Percentiles rank a stretch among this genome's conserved stretches.
These are phyloP conservation scores for Pontederia paniculata DNA, from an alignment of 176 grass and related monocot species.

Conservation along the genomic window DNA sequence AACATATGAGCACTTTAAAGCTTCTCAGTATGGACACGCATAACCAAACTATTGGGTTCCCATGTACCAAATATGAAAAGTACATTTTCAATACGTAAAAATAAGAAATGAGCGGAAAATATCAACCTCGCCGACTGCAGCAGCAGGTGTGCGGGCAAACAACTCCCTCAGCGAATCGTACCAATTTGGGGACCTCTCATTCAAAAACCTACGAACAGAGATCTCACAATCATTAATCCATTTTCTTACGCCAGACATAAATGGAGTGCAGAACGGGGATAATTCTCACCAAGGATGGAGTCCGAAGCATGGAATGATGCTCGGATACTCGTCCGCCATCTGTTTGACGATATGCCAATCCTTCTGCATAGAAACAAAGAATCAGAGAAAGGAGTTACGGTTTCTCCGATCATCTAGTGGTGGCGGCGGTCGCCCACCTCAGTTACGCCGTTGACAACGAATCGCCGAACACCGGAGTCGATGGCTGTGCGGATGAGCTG, in stretches of 20 bases:
- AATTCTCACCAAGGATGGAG: slow-evolving; percentile 57
- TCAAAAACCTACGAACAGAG: slow-evolving; percentile 33
- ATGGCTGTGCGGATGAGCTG: slow-evolving; percentile 45
- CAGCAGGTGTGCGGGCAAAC: slow-evolving; percentile 40
- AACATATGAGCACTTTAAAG: too few species aligned
- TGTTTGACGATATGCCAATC: slow-evolving; percentile 74
- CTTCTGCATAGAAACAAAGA: slow-evolving; percentile 26
- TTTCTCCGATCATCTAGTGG: background rate
- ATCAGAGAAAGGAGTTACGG: background rate
- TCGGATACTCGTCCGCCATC: slow-evolving; percentile 59
- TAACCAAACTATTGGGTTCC: too few species aligned
- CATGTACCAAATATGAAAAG: background rate
- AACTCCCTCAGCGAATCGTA: slow-evolving; percentile 45
- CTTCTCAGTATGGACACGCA: too few species aligned
- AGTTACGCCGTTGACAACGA: slow-evolving; percentile 71
- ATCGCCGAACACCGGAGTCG: slow-evolving; percentile 48
- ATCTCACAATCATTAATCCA: background rate
- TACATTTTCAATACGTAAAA: background rate
- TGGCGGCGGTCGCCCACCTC: slow-evolving; percentile 14
- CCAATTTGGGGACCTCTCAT: slow-evolving; percentile 69
- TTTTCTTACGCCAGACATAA: background rate
- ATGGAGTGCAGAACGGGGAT: background rate
- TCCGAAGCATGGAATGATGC: slow-evolving; percentile 70
- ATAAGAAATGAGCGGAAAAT: background rate
- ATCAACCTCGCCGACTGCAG: slow-evolving; percentile 74